Evolutionary conservation across 495 filamentous ascomycete species (phyloP).

Genomic region (Xylaria longipes): DNA sequence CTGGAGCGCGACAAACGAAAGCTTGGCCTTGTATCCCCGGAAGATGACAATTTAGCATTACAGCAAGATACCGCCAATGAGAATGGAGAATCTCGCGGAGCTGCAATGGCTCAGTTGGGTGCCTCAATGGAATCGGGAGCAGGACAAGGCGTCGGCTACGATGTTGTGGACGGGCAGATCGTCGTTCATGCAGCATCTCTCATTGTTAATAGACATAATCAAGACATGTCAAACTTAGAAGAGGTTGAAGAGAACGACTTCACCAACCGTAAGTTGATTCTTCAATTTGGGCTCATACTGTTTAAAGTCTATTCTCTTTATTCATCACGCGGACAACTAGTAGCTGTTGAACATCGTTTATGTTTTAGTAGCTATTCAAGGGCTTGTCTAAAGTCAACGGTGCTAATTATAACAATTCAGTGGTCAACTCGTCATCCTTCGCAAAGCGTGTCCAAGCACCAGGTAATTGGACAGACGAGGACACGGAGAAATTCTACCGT

Average conservation of each 20-base stretch:
- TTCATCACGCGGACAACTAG: neutral
- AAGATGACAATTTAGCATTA: conserved; percentile 23
- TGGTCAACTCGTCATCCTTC: conserved; percentile 75
- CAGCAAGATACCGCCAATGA: conserved; percentile 28
- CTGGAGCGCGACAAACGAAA: conserved; percentile 42
- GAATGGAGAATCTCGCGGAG: conserved; percentile 29
- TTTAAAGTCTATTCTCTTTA: neutral
- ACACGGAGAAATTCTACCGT: conserved; percentile 85
- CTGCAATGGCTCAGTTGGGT: conserved; percentile 36
- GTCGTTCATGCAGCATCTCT: conserved; percentile 79
- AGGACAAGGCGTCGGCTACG: conserved; percentile 60
- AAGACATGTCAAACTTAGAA: conserved; percentile 51
- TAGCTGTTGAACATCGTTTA: neutral
- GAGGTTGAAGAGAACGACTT: conserved; percentile 84
- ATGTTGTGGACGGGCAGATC: conserved; percentile 84
- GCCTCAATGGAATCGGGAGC: conserved; percentile 31
- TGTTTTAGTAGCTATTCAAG: neutral
- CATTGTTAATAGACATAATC: conserved; percentile 75
- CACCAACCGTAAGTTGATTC: conserved; percentile 55
- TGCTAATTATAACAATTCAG: conserved; percentile 17
- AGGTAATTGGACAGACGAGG: conserved; percentile 76
- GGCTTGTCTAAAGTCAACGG: neutral
- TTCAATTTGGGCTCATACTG: too few species aligned
- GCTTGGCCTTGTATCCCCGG: conserved; percentile 27
- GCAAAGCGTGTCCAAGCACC: conserved; percentile 70